Conservation (phyloP, 495 filamentous ascomycete species). For the Aspergillus panamensis region DNA sequence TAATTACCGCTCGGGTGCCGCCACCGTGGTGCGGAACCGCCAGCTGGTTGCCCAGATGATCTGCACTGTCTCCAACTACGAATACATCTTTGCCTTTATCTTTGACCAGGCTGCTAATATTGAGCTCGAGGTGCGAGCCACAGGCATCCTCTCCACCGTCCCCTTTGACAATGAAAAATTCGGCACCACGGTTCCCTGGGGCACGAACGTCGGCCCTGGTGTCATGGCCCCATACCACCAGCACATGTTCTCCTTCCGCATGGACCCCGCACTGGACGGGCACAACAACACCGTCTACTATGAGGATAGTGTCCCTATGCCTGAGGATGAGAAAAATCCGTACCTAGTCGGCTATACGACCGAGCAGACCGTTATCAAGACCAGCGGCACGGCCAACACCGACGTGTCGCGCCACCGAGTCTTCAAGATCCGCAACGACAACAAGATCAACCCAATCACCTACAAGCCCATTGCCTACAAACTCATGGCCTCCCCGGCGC, state of each 20-base stretch:
- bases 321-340: conserved; percentile 68
- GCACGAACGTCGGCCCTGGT: conserved; percentile 82
- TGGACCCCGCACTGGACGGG: conserved; percentile 81
- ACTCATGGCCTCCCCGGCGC: conserved; percentile 66
- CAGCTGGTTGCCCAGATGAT: conserved; percentile 69
- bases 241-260: conserved; percentile 85
- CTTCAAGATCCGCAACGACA: conserved; percentile 81
- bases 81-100: conserved; percentile 80
- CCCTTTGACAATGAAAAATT: conserved; percentile 57
- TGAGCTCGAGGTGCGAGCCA: conserved; percentile 79
- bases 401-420: conserved; percentile 61
- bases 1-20: conserved; percentile 60
- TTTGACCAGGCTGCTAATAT: conserved; percentile 85
- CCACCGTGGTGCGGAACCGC: conserved; percentile 57
- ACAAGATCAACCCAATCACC: conserved; percentile 66
- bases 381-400: conserved; percentile 62
- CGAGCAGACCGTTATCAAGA: conserved; percentile 55
- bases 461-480: conserved; percentile 78
- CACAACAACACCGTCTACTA: conserved; percentile 65
- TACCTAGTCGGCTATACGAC: conserved; percentile 72
- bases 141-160: conserved; percentile 81
- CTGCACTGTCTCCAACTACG: conserved; percentile 77
- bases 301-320: conserved; percentile 70
- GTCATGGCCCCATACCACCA: conserved; percentile 79
- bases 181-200: conserved; percentile 60